Evolutionary conservation across 2,329 filamentous ascomycete genomes (phyloP), one percentile per base, ranked within the genome.

Genomic region (Immersiporthe knoxdaviesiana): DNA sequence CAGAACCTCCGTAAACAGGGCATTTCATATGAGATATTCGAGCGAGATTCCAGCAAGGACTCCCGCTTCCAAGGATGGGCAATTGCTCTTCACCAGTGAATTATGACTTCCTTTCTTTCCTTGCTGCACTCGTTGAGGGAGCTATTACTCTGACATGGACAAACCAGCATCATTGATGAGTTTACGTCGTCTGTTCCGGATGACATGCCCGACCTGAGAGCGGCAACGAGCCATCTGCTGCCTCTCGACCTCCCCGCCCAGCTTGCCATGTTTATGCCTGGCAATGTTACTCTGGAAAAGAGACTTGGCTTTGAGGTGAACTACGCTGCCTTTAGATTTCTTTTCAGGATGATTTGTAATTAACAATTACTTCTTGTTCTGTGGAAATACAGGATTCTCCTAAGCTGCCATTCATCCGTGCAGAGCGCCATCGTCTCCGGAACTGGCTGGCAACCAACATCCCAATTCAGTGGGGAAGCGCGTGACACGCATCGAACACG

Each of bases 401-500:
- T 69, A 72, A 32, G 65, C 71, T 14, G 59, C 72, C 54, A 67
- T 72, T 70, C 18, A 60, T 76, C 11, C 72, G 76, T 21, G 72
- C 74, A 2, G 73, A 77, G 63, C 72, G 76, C 16, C 62, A 69
- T 6, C 67, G 68, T 14, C 66, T 77, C 11, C 72, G 76, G 14
- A 54, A 73, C 24, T 77, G 75, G 75, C 74, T 77, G 10, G 68
- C 73, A 2, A 76, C 73, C 0, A 21, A 72, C 21, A 72, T 77
- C n/a, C 69, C 72, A 14, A 72, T 77, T 37, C 75, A 75, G 16
- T 77, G 74, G 74, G 69, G 70, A 76, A 76, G 67, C 70, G 56
- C 14, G 67, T 72, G 16, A 12, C 50, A 14, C 61, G 52, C 12
- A 68, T 77, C 12, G 72, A 76, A n/a, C 68, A 74, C 2, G 54